Conservation (phyloP, 1,284 basidiomycete species). For the Ceratobasidium sp. region DNA sequence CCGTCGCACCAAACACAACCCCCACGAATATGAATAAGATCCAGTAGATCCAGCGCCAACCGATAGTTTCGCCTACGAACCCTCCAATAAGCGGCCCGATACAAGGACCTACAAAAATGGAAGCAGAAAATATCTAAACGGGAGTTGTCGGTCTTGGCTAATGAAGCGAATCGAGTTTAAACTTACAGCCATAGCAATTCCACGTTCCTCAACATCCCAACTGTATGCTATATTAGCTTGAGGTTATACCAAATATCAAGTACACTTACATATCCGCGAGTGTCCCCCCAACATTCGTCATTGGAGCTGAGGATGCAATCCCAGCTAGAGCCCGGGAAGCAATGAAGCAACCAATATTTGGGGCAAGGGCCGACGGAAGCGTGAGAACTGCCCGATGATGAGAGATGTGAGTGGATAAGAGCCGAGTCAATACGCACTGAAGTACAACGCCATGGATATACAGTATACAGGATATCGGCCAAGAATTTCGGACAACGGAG, state of each 20-base stretch:
- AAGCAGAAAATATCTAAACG: slow-evolving; percentile 21
- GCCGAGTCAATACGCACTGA: slow-evolving; percentile 4
- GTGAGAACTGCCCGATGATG: slow-evolving; percentile 10
- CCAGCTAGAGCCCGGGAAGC: slow-evolving; percentile 33
- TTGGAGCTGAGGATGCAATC: slow-evolving; percentile 31
- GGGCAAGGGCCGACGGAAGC: slow-evolving; percentile 31
- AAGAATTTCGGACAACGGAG: slow-evolving; percentile 50
- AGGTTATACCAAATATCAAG: not conserved
- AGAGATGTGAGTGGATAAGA: not conserved
- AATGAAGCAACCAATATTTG: slow-evolving; percentile 33
- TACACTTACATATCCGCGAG: slow-evolving; percentile 33
- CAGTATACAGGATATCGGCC: slow-evolving; percentile 35
- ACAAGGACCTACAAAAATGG: slow-evolving; percentile 43
- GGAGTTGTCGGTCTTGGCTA: not conserved
- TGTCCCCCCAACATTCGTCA: slow-evolving; percentile 38
- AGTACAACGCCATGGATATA: slow-evolving; percentile 33
- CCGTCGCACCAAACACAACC: slow-evolving; percentile 47
- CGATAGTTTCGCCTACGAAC: slow-evolving; percentile 37
- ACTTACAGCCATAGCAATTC: slow-evolving; percentile 34
- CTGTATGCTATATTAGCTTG: not conserved
- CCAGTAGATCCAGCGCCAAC: slow-evolving; percentile 60
- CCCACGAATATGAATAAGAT: slow-evolving; percentile 54
- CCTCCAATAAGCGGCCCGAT: slow-evolving; percentile 37
- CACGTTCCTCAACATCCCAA: slow-evolving; percentile 37
- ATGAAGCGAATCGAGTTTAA: too few relatives aligned